Base-by-base conservation (phyloP, 2,329 filamentous ascomycete genomes). In the Gliomastix tumulicola region DNA sequence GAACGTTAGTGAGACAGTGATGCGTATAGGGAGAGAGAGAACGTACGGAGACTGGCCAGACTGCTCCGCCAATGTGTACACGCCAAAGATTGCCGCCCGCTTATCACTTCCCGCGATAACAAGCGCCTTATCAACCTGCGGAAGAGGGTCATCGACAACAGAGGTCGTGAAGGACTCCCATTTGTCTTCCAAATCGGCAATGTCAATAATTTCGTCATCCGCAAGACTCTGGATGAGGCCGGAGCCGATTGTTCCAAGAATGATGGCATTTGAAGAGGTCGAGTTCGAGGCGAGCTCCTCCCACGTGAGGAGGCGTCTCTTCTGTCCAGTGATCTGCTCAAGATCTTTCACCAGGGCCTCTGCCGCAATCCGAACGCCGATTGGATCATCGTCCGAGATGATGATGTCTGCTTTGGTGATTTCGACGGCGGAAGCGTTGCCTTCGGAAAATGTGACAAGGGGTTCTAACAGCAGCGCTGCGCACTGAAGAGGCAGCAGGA, bases 41-140 rank as follows among this genome's bases (percentile, higher is more conserved):
- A 86, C 34, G 30, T 9, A 80, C 71, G 16, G 44, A 15, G 41
- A 42, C 23, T 34, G 32, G 22, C 82, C 82, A 37, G 85, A 84
- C 51, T 85, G 80, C 55, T 85, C 80, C 19, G 77, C 82, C 28
- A 86, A 55, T 45, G 82, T 79, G 58, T 86, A 86, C 15, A 84
- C 62, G 11, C 82, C 82, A 46, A 73, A 87, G 38, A 86, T 82
- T 3, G 77, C 75, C n/a, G 79, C 79, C 41, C 80, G 66, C 2
- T 65, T 54, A 52, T 85, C 79, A 49, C 74, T 79, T 10, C 79
- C 81, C 22, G 74, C 79, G 53, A 87, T 78, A 2, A 85, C 75
- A 17, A 86, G 62, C 3, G 81, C 80, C 42, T 65, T 63, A 1
- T 66, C 50, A 18, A 76, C 70, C 19, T 74, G 78, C 3, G 68